Conservation (phyloP, 2,329 filamentous ascomycete species). For the Neofusicoccum parvum region DNA sequence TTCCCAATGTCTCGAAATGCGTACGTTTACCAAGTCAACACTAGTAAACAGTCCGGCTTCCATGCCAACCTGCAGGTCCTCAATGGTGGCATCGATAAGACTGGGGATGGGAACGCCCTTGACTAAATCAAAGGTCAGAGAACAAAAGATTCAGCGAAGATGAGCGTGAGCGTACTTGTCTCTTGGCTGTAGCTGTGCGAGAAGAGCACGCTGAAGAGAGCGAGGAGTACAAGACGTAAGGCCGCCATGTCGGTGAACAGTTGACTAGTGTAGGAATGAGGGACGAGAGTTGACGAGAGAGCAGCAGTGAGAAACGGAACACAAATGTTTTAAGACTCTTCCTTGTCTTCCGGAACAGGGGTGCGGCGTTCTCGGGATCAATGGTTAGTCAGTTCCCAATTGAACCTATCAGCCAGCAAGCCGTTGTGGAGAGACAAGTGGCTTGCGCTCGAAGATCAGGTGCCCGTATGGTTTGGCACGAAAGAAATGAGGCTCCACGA, state of each 20-base stretch:
- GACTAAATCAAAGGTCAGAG: conserved; percentile 6
- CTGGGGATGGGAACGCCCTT: conserved; percentile 33
- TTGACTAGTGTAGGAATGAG: neutral
- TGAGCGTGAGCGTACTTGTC: neutral
- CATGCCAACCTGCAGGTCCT: conserved; percentile 55
- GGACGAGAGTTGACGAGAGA: neutral
- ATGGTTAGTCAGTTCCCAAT: neutral
- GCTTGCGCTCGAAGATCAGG: neutral
- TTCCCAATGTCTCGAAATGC: neutral
- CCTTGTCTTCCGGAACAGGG: neutral
- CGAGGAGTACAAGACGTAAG: neutral
- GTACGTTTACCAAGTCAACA: conserved; percentile 56
- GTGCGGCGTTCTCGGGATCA: neutral
- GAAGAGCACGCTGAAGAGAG: neutral
- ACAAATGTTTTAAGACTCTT: neutral
- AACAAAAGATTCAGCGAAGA: too few species aligned
- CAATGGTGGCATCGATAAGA: conserved; percentile 55
- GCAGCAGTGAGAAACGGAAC: neutral
- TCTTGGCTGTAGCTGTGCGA: conserved; percentile 11
- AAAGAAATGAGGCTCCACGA: neutral
- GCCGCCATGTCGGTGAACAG: neutral
- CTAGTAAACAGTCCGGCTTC: conserved; percentile 56
- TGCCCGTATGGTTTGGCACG: neutral
- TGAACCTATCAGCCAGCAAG: neutral
- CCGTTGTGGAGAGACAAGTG: neutral